Evolutionary conservation across 768 basidiomycete genomes (phyloP), one percentile per base, ranked within the genome.

Genomic region (Amanita phalloides): DNA sequence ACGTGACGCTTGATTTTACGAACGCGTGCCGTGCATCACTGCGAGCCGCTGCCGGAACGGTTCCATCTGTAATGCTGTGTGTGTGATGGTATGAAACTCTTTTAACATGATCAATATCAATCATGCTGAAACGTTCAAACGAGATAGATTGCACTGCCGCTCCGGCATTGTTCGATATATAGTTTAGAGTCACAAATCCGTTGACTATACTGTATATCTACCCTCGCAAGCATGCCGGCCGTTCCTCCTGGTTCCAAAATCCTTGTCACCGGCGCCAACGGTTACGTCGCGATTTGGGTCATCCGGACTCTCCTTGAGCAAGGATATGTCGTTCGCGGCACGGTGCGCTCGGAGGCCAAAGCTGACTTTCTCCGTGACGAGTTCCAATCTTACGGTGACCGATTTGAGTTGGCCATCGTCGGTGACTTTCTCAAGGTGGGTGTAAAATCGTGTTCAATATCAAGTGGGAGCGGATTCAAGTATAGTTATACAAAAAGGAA

Each of bases 321-420:
- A 7, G 85, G 86, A 0, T 87, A 78, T 58, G 53, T 67, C 6
- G 79, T 85, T 21, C 75, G 83, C 4, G 85, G 82, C 0, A 81
- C 84, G 0, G 85, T 86, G 6, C 77, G 90, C 14, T 77, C 78
- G 1, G 58, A 61, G 8, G 68, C 66, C 14, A 90, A 89, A 62
- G 80, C 76, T 1, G 63, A 72, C 1, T 76, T 78, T 57, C 66
- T 90, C 53, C 65, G 67, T 48, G 67, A 82, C 21, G 53, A 72
- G 48, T 84, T 86, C 64, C 68, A 71, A 11, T 59, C 66, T 0
- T 75, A 74, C 53, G 81, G 77, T 0, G 75, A 77, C 54, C 75
- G 70, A 43, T 77, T 89, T 56, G 81, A 85, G 56, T 62, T 81
- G 39, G 77, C 76, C n/a, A 66, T 88, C 17, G 86, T 91, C 0